Evolutionary conservation across 805 yeast genomes (phyloP).

Genomic region (Sugiyamaella lignohabitans): DNA sequence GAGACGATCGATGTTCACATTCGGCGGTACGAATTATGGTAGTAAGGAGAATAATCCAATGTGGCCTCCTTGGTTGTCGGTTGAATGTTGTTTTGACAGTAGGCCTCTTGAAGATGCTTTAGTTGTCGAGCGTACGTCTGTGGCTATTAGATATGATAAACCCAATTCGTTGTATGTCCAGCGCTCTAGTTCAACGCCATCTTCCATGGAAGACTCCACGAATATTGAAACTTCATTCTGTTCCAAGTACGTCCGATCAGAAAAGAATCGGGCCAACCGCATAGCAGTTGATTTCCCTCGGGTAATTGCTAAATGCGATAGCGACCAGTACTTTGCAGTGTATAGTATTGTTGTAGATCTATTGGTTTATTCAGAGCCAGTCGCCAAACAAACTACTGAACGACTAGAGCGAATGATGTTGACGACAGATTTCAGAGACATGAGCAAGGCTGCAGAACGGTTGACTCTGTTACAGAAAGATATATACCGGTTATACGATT

Average conservation of each 20-base stretch:
- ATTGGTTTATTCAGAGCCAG: conserved; percentile 69
- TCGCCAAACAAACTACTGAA: conserved; percentile 49
- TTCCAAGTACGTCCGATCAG: conserved; percentile 17
- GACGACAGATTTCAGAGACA: conserved; percentile 63
- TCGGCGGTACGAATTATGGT: conserved; percentile 54
- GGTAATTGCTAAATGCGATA: conserved; percentile 60
- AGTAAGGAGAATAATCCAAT: conserved; percentile 32
- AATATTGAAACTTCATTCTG: conserved; percentile 17
- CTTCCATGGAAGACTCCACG: conserved; percentile 6
- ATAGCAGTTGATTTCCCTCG: conserved; percentile 63
- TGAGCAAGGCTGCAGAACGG: conserved; percentile 42
- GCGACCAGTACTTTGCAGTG: conserved; percentile 63
- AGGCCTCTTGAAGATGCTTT: conserved; percentile 42
- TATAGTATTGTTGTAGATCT: conserved; percentile 58
- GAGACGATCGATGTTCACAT: conserved; percentile 37
- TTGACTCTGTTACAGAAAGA: conserved; percentile 47
- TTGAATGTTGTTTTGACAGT: conserved; percentile 58
- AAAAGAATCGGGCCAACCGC: conserved; percentile 34
- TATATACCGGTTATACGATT: conserved; percentile 35
- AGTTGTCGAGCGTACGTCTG: conserved; percentile 58
- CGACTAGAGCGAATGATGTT: conserved; percentile 59
- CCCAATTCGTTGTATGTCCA: conserved; percentile 41
- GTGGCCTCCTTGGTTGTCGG: conserved; percentile 92
- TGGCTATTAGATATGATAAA: conserved; percentile 53
- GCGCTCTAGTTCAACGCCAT: conserved; percentile 11